Evolutionary conservation across 2,329 filamentous ascomycete species (phyloP), one percentile per base, ranked within the genome.

Genomic region (Exophiala oligosperma): DNA sequence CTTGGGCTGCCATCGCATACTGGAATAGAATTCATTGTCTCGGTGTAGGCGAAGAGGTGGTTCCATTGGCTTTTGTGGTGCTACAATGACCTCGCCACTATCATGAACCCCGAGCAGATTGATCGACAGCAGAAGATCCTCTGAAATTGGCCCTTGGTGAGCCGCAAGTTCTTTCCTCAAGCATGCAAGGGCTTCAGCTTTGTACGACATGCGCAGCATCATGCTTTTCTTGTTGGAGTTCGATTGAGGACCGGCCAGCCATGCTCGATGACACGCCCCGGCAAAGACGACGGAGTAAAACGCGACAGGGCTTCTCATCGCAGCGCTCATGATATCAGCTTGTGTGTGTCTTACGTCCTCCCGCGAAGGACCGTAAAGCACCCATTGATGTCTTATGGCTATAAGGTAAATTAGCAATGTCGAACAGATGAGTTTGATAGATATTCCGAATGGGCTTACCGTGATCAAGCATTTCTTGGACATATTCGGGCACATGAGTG

Each of bases 21-120:
- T 51, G 28, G 49, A 37, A 37, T 51, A 51, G 28, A 51, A 48
- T 48, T 48, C 46, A n/a, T 48, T 48, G 46, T 48, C 46, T n/a
- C 28, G 26, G n/a, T 28, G n/a, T n/a, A 28, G 46, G 24, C 26
- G 46, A 12, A 48, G 28, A 17, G 46, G 46, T 29, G 46, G 28
- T 14, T 48, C 46, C 46, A 48, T 48, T 26, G 28, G 46, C 24
- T 48, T 48, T 29, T 29, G 24, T 6, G 46, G 46, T 9, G 46
- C 46, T n/a, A 48, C 46, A 14, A 48, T 26, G 9, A n/a, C n/a
- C 2, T 48, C 46, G 7, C 46, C 46, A 26, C 28, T 29, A n/a
- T 48, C 46, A 29, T 48, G 46, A 8, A 48, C 28, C 6, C 24
- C 46, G 8, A 48, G n/a, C 9, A 48, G 46, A 32, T 28, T 48